phyloP scores from a whole-genome alignment of 2,329 filamentous ascomycete species.

The Xylariales sp. region DNA sequence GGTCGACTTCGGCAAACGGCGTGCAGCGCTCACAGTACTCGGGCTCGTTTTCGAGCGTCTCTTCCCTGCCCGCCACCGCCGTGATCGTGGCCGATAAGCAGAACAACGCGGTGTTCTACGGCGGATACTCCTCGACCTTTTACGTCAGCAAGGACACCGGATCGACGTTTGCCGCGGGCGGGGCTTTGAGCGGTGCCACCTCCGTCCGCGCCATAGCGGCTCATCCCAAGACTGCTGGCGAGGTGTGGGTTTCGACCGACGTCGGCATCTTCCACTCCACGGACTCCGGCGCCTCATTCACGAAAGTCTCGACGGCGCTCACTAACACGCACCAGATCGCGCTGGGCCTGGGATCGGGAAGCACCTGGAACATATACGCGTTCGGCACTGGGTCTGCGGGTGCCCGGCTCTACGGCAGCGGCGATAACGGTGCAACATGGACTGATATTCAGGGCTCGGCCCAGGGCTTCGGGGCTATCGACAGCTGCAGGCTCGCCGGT shows the following conservation, averaged over 20 bases:
- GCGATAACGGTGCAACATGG: constrained; percentile 58
- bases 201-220: constrained; percentile 66
- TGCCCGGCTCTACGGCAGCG: constrained; percentile 58
- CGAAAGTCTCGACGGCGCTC: constrained; percentile 52
- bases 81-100: constrained; percentile 66
- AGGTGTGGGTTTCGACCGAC: constrained; percentile 69
- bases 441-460: constrained; percentile 58
- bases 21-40: constrained; percentile 58
- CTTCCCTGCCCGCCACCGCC: constrained; percentile 57
- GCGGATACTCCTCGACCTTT: constrained; percentile 57
- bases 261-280: constrained; percentile 65
- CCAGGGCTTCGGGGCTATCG: constrained; percentile 59
- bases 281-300: constrained; percentile 62
- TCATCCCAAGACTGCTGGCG: constrained; percentile 68
- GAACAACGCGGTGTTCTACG: constrained; percentile 65
- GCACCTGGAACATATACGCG: constrained; percentile 60
- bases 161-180: constrained; percentile 57
- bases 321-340: constrained; percentile 57
- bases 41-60: constrained; percentile 58
- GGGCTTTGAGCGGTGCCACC: constrained; percentile 54
- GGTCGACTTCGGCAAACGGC: constrained; percentile 57
- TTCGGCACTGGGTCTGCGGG: constrained; percentile 59
- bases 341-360: constrained; percentile 55
- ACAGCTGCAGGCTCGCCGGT: constrained; percentile 55
- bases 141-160: constrained; percentile 64